Percentiles rank a stretch among this genome's conserved stretches.
These are phyloP conservation scores for Sugiyamaella qingdaonensis DNA, from an alignment of 805 yeast species.

Conservation along the genomic window DNA sequence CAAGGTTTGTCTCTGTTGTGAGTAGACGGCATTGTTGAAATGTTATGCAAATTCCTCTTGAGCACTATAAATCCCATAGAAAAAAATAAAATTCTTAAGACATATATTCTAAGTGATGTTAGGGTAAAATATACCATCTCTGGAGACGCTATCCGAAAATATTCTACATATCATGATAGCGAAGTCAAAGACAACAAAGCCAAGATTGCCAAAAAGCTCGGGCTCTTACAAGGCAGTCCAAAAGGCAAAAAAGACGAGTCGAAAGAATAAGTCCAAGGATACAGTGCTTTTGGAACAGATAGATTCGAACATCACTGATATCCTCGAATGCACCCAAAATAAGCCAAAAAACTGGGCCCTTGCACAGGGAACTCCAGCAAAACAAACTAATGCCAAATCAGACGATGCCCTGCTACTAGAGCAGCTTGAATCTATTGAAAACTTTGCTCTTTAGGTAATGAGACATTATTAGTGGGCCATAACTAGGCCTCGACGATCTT, in stretches of 20 bases:
- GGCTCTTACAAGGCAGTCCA: neutral
- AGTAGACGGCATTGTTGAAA: constrained; percentile 73
- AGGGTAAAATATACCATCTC: neutral
- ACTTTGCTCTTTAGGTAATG: constrained; percentile 8
- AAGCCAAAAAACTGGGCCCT: neutral
- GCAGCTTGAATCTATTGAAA: constrained; percentile 18
- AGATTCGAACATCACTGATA: constrained; percentile 11
- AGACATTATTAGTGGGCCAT: neutral
- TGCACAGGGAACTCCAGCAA: neutral
- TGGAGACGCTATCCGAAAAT: neutral
- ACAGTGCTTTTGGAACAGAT: constrained; percentile 6
- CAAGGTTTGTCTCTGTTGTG: constrained; percentile 95
- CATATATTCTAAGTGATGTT: neutral
- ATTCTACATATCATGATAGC: neutral
- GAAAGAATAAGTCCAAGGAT: constrained; percentile 8
- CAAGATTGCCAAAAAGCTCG: neutral
- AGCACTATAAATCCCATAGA: neutral
- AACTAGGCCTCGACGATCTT: constrained; percentile 30
- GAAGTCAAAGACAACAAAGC: neutral
- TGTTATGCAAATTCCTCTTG: neutral
- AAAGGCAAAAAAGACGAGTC: constrained; percentile 3
- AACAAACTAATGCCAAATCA: constrained; percentile 2
- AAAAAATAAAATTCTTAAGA: neutral
- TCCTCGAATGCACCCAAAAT: constrained; percentile 5
- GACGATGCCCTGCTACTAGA: constrained; percentile 8